A percentile compares a stretch with the other conserved stretches of the same genome.
phyloP scores from a whole-genome alignment of 192 early-diverging fungal species.

The Phlyctochytrium bullatum region DNA sequence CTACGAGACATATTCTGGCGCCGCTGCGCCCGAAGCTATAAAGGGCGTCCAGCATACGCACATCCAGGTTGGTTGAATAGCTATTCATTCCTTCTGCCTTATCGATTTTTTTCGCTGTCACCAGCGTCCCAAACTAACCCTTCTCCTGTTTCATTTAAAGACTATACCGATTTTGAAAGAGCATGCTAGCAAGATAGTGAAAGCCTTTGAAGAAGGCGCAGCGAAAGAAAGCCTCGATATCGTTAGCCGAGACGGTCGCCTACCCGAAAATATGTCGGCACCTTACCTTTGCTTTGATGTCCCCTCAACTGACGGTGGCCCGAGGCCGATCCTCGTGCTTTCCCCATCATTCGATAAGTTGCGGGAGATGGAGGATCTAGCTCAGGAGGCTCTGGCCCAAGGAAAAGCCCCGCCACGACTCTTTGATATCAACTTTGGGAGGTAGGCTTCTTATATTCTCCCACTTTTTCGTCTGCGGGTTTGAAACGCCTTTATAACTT shows the following conservation, averaged over 20 bases:
- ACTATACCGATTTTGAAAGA: constrained; percentile 56
- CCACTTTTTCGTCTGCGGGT: background rate
- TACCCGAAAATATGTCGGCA: constrained; percentile 20
- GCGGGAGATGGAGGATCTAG: constrained; percentile 10
- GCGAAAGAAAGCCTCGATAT: constrained; percentile 30
- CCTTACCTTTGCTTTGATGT: constrained; percentile 33
- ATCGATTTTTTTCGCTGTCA: constrained; percentile 1
- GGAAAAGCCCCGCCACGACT: constrained; percentile 22
- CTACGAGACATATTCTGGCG: constrained; percentile 70
- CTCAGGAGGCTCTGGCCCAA: constrained; percentile 10
- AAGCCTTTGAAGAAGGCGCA: constrained; percentile 43
- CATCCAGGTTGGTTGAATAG: constrained; percentile 50
- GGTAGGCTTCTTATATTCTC: too few species aligned
- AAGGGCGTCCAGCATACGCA: constrained; percentile 55
- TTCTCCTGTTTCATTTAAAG: too few species aligned
- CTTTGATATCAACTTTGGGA: constrained; percentile 79
- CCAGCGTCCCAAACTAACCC: too few species aligned
- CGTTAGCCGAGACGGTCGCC: constrained; percentile 24
- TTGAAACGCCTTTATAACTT: too few species aligned
- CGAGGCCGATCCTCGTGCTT: constrained; percentile 21
- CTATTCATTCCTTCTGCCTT: background rate
- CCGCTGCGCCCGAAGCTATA: constrained; percentile 1
- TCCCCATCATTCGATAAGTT: constrained; percentile 14
- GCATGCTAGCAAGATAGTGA: constrained; percentile 35
- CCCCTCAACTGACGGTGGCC: constrained; percentile 12